Conservation (phyloP, 169 alveolate genomes). For the Cystoisospora suis region DNA sequence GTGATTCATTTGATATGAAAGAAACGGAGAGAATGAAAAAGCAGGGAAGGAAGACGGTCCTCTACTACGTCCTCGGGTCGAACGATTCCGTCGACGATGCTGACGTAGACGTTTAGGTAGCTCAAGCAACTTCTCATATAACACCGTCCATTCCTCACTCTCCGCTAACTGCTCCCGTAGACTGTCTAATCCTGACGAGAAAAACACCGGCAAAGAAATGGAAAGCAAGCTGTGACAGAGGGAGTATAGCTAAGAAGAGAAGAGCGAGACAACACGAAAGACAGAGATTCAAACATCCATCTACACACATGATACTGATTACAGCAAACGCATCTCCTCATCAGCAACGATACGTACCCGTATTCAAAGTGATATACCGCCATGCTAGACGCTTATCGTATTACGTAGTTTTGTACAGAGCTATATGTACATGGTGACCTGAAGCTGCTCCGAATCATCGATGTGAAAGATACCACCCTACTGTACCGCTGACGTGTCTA, state of each 20-base stretch:
- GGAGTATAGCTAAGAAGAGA: neutral
- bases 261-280: neutral
- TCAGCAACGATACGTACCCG: no score
- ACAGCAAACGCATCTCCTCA: no score
- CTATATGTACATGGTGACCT: no score
- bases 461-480: no score
- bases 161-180: slow-evolving; percentile 64
- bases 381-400: no score
- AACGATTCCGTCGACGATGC: neutral
- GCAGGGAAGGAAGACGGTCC: neutral
- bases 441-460: no score
- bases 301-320: neutral
- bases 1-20: no score
- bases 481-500: no score
- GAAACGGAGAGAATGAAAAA: neutral
- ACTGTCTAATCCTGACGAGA: slow-evolving; percentile 45
- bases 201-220: neutral
- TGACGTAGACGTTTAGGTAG: slow-evolving; percentile 37
- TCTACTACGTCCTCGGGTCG: neutral
- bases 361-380: no score
- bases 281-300: neutral
- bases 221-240: neutral
- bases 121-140: slow-evolving; percentile 59
- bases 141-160: slow-evolving; percentile 61
- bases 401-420: no score